Evolutionary conservation across 257 asterid genomes (phyloP).

Genomic region (Pogostemon cablin): DNA sequence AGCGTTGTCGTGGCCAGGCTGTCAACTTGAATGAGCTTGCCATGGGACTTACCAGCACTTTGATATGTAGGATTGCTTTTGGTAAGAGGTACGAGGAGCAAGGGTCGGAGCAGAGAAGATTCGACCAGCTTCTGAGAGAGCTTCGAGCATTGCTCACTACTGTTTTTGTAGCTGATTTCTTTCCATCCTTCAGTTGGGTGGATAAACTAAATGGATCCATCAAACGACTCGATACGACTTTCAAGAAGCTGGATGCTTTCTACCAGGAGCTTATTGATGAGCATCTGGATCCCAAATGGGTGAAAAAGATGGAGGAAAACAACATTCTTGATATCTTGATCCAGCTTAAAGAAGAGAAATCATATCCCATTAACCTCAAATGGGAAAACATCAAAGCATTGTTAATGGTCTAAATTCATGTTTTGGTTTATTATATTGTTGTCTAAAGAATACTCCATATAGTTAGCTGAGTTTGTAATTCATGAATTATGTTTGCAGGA

Average conservation of each 20-base stretch:
- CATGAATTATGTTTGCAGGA: neutral
- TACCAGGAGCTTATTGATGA: slow-evolving; percentile 3
- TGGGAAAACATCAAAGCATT: slow-evolving; percentile 7
- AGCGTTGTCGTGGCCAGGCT: neutral
- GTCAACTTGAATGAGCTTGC: neutral
- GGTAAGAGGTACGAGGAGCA: slow-evolving; percentile 1
- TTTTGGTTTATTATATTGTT: no score
- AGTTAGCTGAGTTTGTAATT: neutral
- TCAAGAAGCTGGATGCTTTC: neutral
- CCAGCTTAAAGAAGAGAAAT: neutral
- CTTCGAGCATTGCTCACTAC: neutral
- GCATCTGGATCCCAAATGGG: neutral
- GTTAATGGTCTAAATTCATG: neutral
- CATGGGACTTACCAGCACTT: neutral
- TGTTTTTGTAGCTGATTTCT: neutral
- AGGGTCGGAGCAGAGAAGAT: neutral
- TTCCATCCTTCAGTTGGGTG: neutral
- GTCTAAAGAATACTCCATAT: no score
- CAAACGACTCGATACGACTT: neutral
- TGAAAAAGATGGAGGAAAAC: neutral
- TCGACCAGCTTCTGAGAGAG: neutral
- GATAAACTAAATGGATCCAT: neutral
- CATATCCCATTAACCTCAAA: neutral
- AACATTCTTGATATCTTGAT: slow-evolving; percentile 7
- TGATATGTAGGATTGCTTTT: neutral